Evolutionary conservation across 2,329 filamentous ascomycete species (phyloP), one percentile per base, ranked within the genome.

Genomic region (Chrysosporium keratinophilum): DNA sequence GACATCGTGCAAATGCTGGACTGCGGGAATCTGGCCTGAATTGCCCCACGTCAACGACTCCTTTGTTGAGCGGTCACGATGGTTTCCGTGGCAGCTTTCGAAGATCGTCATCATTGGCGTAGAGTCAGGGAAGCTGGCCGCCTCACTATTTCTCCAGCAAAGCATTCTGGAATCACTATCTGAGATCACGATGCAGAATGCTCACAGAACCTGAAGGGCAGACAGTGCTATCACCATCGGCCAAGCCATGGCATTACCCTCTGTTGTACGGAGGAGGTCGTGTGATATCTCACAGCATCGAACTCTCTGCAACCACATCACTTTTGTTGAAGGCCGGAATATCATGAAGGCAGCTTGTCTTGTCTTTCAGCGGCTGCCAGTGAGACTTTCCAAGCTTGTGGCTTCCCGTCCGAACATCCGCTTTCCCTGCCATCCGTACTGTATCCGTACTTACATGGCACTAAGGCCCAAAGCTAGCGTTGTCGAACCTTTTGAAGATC

Each of bases 11-110:
- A 50, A 42, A 23, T 34, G 39, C 46, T 39, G 11, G 20, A 42
- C 33, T 28, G 47, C 39, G 48, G 17, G 49, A 39, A 51, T 35
- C n/a, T 51, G 49, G 39, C 15, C 15, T 17, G 20, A 17, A 23
- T 51, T 51, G 49, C 49, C 49, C 40, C 49, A 44, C 49, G 49
- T 51, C 49, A 28, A 35, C 37, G 9, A n/a, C 28, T 3, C 34
- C 23, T 33, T 19, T 7, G 12, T 34, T 34, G 15, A 41, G 48
- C 37, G 40, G 37, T 42, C 48, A 50, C 28, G 48, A 7, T 31
- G 37, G 48, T 50, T 50, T 43, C 48, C 48, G 28, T 50, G 48
- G 48, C 48, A 43, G 48, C 48, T n/a, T 17, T 50, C 37, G 37
- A 9, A 10, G 37, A 12, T 28, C 7, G 14, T 37, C 15, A 23